Conservation (phyloP, 148 eudicot genomes). For the Camellia sinensis region DNA sequence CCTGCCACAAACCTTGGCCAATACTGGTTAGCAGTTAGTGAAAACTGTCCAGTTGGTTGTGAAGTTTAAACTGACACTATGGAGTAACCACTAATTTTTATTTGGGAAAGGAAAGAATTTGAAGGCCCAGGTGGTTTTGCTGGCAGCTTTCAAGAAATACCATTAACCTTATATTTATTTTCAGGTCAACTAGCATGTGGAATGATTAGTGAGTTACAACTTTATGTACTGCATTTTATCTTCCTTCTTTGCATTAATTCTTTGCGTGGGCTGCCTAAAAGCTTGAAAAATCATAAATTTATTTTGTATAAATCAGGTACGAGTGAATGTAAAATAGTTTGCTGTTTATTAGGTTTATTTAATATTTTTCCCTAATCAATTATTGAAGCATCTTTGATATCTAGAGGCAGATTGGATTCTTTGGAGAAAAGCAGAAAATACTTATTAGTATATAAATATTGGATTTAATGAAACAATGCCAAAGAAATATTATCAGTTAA, state of each 20-base stretch:
- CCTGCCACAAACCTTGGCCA: background rate
- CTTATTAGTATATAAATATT: background rate
- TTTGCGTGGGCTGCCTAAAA: too few species aligned
- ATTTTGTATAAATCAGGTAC: too few species aligned
- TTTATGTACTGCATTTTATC: too few species aligned
- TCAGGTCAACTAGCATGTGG: too few species aligned
- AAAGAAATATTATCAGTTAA: background rate
- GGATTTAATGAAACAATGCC: background rate
- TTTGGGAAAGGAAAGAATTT: background rate
- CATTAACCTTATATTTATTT: background rate
- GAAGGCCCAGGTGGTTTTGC: background rate
- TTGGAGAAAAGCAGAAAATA: background rate
- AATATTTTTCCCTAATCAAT: background rate
- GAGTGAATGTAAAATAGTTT: background rate
- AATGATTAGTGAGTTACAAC: too few species aligned
- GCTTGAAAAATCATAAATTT: too few species aligned
- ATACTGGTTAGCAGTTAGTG: background rate
- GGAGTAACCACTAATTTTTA: background rate
- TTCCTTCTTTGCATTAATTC: too few species aligned
- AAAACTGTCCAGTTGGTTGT: background rate
- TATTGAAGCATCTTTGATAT: too few species aligned
- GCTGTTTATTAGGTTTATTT: background rate
- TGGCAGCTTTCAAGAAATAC: background rate
- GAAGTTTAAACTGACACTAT: background rate
- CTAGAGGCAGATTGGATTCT: background rate